Evolutionary conservation across 1,284 basidiomycete species (phyloP).

Genomic region (Marasmius oreades): DNA sequence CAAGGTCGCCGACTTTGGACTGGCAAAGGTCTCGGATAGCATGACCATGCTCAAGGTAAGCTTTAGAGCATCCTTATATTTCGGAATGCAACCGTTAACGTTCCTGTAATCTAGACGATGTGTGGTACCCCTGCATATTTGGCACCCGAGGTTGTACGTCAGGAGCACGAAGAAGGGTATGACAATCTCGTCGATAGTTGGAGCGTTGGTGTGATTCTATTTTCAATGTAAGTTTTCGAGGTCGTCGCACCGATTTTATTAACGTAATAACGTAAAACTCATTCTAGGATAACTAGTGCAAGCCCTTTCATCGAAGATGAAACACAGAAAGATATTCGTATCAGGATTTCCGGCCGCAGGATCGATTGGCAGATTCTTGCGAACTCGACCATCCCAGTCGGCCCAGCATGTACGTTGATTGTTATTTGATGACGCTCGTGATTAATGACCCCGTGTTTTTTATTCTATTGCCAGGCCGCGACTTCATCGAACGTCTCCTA

Average conservation of each 20-base stretch:
- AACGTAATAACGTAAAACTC: slow-evolving; percentile 11
- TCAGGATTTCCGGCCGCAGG: slow-evolving; percentile 49
- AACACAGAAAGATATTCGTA: slow-evolving; percentile 44
- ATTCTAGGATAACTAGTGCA: slow-evolving; percentile 60
- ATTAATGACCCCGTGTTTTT: not conserved
- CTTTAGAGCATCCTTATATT: slow-evolving; percentile 7
- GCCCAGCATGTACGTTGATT: slow-evolving; percentile 30
- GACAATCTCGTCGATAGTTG: slow-evolving; percentile 86
- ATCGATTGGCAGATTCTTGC: slow-evolving; percentile 62
- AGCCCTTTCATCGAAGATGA: slow-evolving; percentile 74
- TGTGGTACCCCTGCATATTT: slow-evolving; percentile 85
- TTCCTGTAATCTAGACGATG: slow-evolving; percentile 58
- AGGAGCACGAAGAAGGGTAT: slow-evolving; percentile 68
- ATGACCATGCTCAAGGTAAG: slow-evolving; percentile 66
- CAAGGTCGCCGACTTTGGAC: slow-evolving; percentile 91
- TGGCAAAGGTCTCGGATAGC: slow-evolving; percentile 84
- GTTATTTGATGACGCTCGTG: too few relatives aligned
- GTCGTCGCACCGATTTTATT: slow-evolving; percentile 1
- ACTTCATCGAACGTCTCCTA: slow-evolving; percentile 36
- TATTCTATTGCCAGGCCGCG: slow-evolving; percentile 21
- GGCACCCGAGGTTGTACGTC: slow-evolving; percentile 85
- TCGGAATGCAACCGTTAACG: slow-evolving; percentile 1
- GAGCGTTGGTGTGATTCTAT: slow-evolving; percentile 91
- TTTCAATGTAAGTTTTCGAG: slow-evolving; percentile 62
- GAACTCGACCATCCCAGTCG: slow-evolving; percentile 27